Base-by-base conservation (phyloP, 2,329 filamentous ascomycete genomes). In the Exophiala sideris region DNA sequence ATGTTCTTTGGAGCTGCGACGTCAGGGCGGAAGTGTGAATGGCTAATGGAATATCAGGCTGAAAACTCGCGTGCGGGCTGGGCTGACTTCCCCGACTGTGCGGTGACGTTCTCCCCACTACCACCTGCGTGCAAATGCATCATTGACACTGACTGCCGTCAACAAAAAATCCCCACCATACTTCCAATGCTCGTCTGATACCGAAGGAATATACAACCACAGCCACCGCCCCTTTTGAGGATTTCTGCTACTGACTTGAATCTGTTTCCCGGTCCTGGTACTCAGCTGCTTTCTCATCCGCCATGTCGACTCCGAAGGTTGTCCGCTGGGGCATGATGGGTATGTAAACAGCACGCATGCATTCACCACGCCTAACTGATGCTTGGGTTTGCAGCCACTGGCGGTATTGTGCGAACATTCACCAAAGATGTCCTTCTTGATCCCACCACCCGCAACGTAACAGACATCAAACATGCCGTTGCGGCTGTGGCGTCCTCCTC, bases 401-500 rank as follows among this genome's bases (percentile, higher is more conserved):
- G 73, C 45, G 63, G 73, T 52, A 76, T 76, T 52, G 73, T 71
- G 12, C 65, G 67, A 78, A 79, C 67, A 18, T 89, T 94, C 74
- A 81, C 85, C 65, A 85, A 86, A 71, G 91, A 95, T 67, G 81
- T 96, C 47, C 83, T 91, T 61, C 80, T 82, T 56, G 84, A 92
- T 70, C 87, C 91, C 12, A 75, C 79, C 38, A 76, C 78, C 45
- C 87, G 91, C 62, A 81, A 80, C 47, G 87, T 88, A 49, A 74
- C 76, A 55, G 88, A 95, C 64, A 78, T 95, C 59, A 80, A 81
- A 52, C 91, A 96, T 73, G 82, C 84, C 63, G 80, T 95, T 45
- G 82, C 86, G 16, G 91, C 89, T 18, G 90, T 88, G 5, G 87
- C 89, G 18, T 94, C 89, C 1, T 94, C 89, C 3, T 84, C 81